Evolutionary conservation across 345 rosid species (phyloP).

Genomic region (Camelina sativa): DNA sequence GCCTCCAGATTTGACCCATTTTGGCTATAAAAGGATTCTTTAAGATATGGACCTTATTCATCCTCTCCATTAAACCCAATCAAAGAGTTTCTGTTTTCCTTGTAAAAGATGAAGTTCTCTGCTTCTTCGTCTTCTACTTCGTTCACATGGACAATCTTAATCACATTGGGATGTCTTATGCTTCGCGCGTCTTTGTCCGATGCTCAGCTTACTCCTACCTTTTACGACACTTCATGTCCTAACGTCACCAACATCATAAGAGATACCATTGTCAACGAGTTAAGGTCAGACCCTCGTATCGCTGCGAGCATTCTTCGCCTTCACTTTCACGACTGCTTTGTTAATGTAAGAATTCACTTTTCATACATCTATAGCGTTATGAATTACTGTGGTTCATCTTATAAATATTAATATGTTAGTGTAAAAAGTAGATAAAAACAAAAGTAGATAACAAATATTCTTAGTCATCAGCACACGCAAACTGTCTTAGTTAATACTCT

Average conservation of each 20-base stretch:
- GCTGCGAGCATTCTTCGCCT: constrained; percentile 65
- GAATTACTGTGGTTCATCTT: neutral
- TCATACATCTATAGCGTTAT: neutral
- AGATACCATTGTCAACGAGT: constrained; percentile 51
- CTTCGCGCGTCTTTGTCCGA: constrained; percentile 24
- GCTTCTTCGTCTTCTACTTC: neutral
- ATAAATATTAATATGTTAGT: neutral
- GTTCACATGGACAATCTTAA: constrained; percentile 34
- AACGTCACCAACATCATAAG: constrained; percentile 52
- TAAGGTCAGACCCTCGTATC: constrained; percentile 53
- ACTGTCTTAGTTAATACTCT: neutral
- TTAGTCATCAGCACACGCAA: neutral
- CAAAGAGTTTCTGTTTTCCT: neutral
- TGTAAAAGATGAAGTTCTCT: constrained; percentile 30
- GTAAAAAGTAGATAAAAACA: neutral
- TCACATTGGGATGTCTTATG: constrained; percentile 40
- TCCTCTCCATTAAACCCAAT: constrained; percentile 14
- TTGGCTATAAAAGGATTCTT: constrained; percentile 36
- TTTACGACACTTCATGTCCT: constrained; percentile 60
- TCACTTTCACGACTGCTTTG: constrained; percentile 73
- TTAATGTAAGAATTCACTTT: constrained; percentile 46
- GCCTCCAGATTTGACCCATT: constrained; percentile 37
- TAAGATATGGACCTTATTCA: constrained; percentile 23
- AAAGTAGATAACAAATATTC: neutral
- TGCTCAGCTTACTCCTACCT: constrained; percentile 54